phyloP scores from a whole-genome alignment of 805 yeast species.

The Ogataea parapolymorpha region DNA sequence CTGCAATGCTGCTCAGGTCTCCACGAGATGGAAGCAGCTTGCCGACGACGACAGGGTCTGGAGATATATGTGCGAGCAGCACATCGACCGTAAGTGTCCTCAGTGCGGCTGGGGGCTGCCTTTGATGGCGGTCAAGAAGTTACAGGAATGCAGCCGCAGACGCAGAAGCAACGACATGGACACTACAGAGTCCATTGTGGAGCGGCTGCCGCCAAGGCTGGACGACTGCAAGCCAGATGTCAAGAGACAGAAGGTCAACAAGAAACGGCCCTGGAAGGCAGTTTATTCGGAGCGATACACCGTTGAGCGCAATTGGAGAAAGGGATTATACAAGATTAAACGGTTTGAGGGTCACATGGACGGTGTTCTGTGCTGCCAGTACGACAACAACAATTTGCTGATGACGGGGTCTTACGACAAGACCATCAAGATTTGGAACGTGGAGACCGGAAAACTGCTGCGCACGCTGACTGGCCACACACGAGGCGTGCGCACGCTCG shows the following conservation, averaged over 20 bases:
- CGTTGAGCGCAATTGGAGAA: constrained; percentile 94
- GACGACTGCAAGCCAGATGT: constrained; percentile 14
- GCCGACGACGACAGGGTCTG: constrained; percentile 97
- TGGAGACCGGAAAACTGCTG: constrained; percentile 70
- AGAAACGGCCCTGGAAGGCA: constrained; percentile 89
- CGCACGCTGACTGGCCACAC: constrained; percentile 85
- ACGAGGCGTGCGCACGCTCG: constrained; percentile 80
- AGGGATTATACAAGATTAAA: constrained; percentile 63
- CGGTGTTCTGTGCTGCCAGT: constrained; percentile 85
- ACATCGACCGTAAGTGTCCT: constrained; percentile 94
- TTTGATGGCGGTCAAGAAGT: constrained; percentile 77
- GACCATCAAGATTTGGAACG: constrained; percentile 90
- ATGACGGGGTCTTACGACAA: constrained; percentile 94
- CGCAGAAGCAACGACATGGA: constrained; percentile 26
- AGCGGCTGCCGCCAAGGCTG: constrained; percentile 27
- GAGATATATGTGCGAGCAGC: constrained; percentile 98
- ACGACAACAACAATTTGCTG: constrained; percentile 66
- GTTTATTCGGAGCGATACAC: constrained; percentile 88
- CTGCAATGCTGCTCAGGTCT: constrained; percentile 91
- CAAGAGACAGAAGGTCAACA: constrained; percentile 21
- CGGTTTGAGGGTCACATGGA: constrained; percentile 80
- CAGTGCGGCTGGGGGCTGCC: constrained; percentile 99
- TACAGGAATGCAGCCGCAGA: constrained; percentile 29
- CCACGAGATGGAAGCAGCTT: constrained; percentile 76
- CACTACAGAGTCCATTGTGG: constrained; percentile 9